Conservation (phyloP, 1,284 basidiomycete species). For the Gomphus sp. region DNA sequence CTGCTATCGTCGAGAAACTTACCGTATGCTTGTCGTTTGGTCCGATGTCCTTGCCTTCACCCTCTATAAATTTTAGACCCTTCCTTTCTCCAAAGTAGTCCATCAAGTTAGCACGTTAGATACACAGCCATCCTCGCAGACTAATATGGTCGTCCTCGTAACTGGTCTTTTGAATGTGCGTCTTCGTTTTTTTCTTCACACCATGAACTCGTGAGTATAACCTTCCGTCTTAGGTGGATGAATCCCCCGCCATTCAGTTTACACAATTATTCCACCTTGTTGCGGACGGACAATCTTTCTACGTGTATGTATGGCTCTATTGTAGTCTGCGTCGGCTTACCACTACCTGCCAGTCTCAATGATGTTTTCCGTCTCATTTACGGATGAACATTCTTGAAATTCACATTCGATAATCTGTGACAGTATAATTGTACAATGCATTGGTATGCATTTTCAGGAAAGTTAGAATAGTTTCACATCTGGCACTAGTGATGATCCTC, state of each 20-base stretch:
- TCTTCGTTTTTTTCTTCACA: slow-evolving; percentile 6
- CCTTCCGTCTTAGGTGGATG: slow-evolving; percentile 56
- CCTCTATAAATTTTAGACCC: slow-evolving; percentile 35
- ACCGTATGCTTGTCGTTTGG: slow-evolving; percentile 32
- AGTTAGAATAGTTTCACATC: neutral
- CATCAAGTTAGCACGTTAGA: slow-evolving; percentile 85
- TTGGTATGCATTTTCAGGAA: neutral
- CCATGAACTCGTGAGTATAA: slow-evolving; percentile 11
- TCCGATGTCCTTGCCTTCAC: neutral
- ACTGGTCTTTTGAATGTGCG: slow-evolving; percentile 77
- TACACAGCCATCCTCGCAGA: slow-evolving; percentile 76
- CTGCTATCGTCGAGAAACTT: slow-evolving; percentile 73
- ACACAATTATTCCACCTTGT: slow-evolving; percentile 89
- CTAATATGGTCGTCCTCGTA: slow-evolving; percentile 78
- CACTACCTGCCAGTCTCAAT: slow-evolving; percentile 46
- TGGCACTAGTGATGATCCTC: neutral
- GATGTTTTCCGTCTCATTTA: slow-evolving; percentile 87
- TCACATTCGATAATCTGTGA: neutral
- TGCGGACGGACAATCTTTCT: slow-evolving; percentile 72
- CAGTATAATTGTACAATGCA: neutral
- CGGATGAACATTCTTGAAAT: slow-evolving; percentile 20
- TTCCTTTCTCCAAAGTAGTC: slow-evolving; percentile 77
- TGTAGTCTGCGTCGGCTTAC: neutral
- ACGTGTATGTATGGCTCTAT: slow-evolving; percentile 51
- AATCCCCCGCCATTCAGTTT: slow-evolving; percentile 71